Conservation (phyloP, 2,329 filamentous ascomycete species). For the Ophiostoma ips region DNA sequence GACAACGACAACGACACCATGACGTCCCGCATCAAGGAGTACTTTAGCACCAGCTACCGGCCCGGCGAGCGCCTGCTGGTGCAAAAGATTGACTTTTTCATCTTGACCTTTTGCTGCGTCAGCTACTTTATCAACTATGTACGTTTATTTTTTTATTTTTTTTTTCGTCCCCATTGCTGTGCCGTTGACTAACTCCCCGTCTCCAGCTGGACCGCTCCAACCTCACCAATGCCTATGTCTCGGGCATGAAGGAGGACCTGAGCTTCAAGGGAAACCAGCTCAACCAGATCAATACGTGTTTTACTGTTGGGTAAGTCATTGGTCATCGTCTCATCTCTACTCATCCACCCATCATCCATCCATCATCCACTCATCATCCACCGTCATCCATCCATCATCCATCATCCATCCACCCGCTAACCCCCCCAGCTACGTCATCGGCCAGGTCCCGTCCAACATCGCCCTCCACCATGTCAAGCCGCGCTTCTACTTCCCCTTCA, state of each 20-base stretch:
- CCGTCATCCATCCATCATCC: too few relatives aligned
- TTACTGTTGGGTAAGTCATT: slow-evolving; percentile 32
- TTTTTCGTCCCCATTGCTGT: not conserved
- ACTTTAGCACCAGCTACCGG: slow-evolving; percentile 10
- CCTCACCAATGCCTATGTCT: slow-evolving; percentile 40
- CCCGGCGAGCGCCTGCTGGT: slow-evolving; percentile 19
- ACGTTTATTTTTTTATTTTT: slow-evolving; percentile 11
- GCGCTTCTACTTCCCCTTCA: slow-evolving; percentile 47
- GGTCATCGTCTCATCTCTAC: too few relatives aligned
- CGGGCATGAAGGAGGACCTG: slow-evolving; percentile 38
- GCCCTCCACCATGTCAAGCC: slow-evolving; percentile 50
- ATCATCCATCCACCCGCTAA: too few relatives aligned
- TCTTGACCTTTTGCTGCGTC: slow-evolving; percentile 48
- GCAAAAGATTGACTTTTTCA: slow-evolving; percentile 39
- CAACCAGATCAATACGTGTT: slow-evolving; percentile 39
- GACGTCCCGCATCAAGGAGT: slow-evolving; percentile 10
- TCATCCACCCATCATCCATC: too few relatives aligned
- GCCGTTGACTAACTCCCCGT: not conserved
- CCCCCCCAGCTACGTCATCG: slow-evolving; percentile 36
- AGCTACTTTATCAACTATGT: slow-evolving; percentile 42
- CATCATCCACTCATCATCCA: too few relatives aligned
- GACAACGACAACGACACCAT: slow-evolving; percentile 2
- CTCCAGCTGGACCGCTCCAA: slow-evolving; percentile 36
- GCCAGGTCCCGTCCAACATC: slow-evolving; percentile 47
- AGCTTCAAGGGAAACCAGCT: slow-evolving; percentile 33